phyloP scores from a whole-genome alignment of 805 yeast species.

The Wickerhamiella lipophila region DNA sequence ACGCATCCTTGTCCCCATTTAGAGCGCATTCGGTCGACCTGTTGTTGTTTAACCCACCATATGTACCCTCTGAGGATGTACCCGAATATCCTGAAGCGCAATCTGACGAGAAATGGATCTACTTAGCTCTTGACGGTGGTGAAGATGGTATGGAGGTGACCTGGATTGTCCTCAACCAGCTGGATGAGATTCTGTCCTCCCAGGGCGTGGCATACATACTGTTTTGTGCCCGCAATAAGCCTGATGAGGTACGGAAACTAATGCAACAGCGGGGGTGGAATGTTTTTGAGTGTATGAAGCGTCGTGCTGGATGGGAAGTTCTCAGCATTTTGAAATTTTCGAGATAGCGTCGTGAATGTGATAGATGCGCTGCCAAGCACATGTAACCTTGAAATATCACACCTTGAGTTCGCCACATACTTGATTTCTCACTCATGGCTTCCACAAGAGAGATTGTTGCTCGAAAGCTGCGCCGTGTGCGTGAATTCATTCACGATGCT shows the following conservation, averaged over 20 bases:
- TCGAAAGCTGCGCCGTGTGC: background rate
- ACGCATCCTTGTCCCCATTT: slow-evolving; percentile 37
- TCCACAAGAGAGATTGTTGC: background rate
- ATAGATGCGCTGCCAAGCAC: no score
- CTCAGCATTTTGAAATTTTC: slow-evolving; percentile 57
- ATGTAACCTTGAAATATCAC: no score
- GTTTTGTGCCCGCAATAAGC: slow-evolving; percentile 85
- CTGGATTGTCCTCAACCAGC: slow-evolving; percentile 40
- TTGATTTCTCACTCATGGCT: background rate
- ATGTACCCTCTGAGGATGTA: slow-evolving; percentile 74
- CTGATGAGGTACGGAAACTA: slow-evolving; percentile 40
- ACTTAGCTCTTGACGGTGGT: slow-evolving; percentile 84
- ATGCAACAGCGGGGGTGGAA: slow-evolving; percentile 46
- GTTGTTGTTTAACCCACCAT: slow-evolving; percentile 87
- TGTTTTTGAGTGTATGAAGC: slow-evolving; percentile 39
- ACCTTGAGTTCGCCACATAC: no score
- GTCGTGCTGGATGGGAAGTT: slow-evolving; percentile 96
- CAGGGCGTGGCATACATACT: slow-evolving; percentile 74
- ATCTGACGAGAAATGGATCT: slow-evolving; percentile 56
- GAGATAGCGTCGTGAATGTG: background rate
- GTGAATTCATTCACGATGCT: background rate
- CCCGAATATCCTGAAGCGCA: slow-evolving; percentile 45
- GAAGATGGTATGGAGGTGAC: slow-evolving; percentile 83
- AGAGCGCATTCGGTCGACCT: slow-evolving; percentile 44
- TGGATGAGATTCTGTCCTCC: slow-evolving; percentile 41